Base-by-base conservation (phyloP, 176 grass and related monocot species). In the Themeda triandra region DNA sequence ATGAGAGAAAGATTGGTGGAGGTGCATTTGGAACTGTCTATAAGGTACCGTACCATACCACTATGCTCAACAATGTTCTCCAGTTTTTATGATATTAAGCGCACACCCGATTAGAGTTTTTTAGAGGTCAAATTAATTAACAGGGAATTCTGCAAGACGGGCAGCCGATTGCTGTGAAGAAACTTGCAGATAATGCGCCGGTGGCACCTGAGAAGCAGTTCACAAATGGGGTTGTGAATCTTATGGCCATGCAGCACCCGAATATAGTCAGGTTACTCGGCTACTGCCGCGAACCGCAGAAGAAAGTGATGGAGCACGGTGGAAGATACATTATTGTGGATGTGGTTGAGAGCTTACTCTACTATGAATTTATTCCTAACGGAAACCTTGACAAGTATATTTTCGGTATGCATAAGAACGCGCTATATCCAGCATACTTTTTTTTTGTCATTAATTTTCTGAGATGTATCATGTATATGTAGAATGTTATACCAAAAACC, bases 261-360 rank as follows among this genome's bases (percentile, higher is more conserved):
- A 87, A 87, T 8, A 42, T 87, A 35, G 19, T 46, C 0, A 67
- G 30, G 11, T 18, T 82, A 39, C 18, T 78, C 1, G 30, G 73
- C 30, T 88, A 12, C 49, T 71, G 80, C 18, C 6, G 17, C 10
- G 86, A 70, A 63, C 31, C 29, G 2, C 28, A 82, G 6, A 77
- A 77, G 64, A 82, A 87, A 1, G 80, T 87, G 63, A 40, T 82
- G 12, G 29, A 63, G 37, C 65, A 87, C 10, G 77, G 77, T 5
- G 86, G 86, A 13, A 41, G 17, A 83, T 87, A 87, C 37, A 82
- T 87, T 11, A 23, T 87, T 37, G 69, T 62, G 12, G 81, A 83
- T 28, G 32, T 17, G 2, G 40, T 2, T 44, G 81, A 83, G 45
- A 24, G 39, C 5, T 15, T 83, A 18, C 53, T 83, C 12, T 83